Evolutionary conservation across 352 stramenopile species (phyloP), one percentile per base, ranked within the genome.

Genomic region (Elongisporangium senticosum): DNA sequence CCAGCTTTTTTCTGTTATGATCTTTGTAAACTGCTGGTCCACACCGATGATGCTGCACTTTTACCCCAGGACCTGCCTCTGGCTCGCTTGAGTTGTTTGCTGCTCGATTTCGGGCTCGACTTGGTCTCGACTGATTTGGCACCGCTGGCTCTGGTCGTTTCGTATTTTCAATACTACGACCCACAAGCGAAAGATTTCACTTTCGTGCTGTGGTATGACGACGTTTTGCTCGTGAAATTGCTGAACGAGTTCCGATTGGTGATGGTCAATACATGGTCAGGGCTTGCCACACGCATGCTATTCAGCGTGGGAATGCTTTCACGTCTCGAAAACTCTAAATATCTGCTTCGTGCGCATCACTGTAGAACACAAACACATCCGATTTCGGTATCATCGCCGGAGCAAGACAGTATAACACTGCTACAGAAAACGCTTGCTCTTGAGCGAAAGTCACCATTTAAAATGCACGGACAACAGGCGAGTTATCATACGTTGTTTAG

Each of bases 191-290:
- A 48, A 24, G 55, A 65, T 24, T 77, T 69, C 43, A 62, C 55
- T 39, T 51, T 65, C 3, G 19, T 61, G 1, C 56, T 57, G 7
- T 72, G 63, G 58, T 77, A 72, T 40, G 59, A 70, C 28, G 66
- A 73, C 56, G 49, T 50, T 11, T 77, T 65, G 68, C 56, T 77
- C 6, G 56, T 72, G 8, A 66, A 75, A n/a, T 51, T 63, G 23
- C 67, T 62, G 53, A 76, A 67, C 51, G 71, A 75, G 37, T 65
- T 77, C n/a, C 73, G 70, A n/a, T 55, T 77, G 11, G 64, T 77
- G 8, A 40, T 79, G 2, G 49, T 77, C 1, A 49, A 28, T 3
- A 81, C 74, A 5, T 81, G 65, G 62, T 14, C 49, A 2, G 70
- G 84, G 49, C 55, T 78, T 0, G 52, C 48, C 15, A 69, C 66